These are phyloP conservation scores for Salisapilia sapeloensis DNA, from an alignment of 352 stramenopile species.

Conservation along the genomic window DNA sequence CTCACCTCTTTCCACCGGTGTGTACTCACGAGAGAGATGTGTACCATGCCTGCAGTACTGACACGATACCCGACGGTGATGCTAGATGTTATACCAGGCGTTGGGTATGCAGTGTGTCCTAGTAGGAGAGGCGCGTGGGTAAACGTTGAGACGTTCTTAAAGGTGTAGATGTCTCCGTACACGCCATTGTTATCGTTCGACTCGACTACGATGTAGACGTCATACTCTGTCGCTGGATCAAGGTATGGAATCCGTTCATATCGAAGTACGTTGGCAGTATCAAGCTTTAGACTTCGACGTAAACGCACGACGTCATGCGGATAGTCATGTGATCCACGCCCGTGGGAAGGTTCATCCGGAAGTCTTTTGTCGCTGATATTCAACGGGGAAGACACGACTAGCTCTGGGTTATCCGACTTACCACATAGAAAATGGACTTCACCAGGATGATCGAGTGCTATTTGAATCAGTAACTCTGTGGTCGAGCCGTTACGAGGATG, in stretches of 20 bases:
- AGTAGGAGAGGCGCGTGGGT: conserved; percentile 43
- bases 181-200: conserved; percentile 25
- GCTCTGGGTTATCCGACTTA: conserved; percentile 27
- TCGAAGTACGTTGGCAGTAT: conserved; percentile 4
- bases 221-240: conserved; percentile 33
- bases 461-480: conserved; percentile 42
- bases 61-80: conserved; percentile 49
- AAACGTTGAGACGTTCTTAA: conserved; percentile 36
- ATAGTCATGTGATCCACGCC: conserved; percentile 27
- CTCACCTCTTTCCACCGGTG: conserved; percentile 14
- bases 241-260: conserved; percentile 10
- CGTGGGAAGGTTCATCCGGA: conserved; percentile 8
- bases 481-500: conserved; percentile 48
- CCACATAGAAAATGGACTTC: conserved; percentile 65
- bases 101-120: conserved; percentile 42
- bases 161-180: conserved; percentile 26
- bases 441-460: conserved; percentile 32
- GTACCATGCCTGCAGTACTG: conserved; percentile 29
- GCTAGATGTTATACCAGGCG: conserved; percentile 18
- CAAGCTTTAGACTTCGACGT: conserved; percentile 22
- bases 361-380: conserved; percentile 53
- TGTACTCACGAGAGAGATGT: conserved; percentile 34
- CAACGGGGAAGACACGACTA: conserved; percentile 52
- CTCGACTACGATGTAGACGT: conserved; percentile 44
- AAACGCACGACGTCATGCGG: conserved; percentile 31